Percentiles rank a stretch among this genome's conserved stretches.
Evolutionary conservation across 345 rosid genomes (phyloP).

Genomic region (Populus nigra): DNA sequence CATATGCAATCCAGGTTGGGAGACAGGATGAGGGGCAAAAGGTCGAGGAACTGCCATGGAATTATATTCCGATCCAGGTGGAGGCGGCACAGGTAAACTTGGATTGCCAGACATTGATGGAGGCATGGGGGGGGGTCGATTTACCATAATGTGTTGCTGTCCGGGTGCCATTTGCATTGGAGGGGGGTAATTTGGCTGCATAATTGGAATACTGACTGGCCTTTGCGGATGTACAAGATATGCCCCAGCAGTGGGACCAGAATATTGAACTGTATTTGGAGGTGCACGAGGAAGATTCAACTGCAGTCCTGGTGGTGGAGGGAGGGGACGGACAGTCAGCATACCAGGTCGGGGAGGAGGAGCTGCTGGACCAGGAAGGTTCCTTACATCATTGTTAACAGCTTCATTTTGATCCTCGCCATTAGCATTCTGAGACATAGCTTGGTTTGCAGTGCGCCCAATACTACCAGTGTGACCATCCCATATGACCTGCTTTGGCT

Average conservation of each 20-base stretch:
- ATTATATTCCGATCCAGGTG: constrained; percentile 73
- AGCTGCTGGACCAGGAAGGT: constrained; percentile 83
- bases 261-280: constrained; percentile 46
- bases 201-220: constrained; percentile 66
- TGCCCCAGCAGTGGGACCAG: constrained; percentile 44
- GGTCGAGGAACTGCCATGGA: constrained; percentile 52
- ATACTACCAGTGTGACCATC: constrained; percentile 93
- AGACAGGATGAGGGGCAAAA: constrained; percentile 38
- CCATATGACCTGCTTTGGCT: constrained; percentile 90
- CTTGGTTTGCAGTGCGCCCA: constrained; percentile 88
- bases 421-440: constrained; percentile 58
- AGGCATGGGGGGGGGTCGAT: constrained; percentile 58
- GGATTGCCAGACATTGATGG: constrained; percentile 39
- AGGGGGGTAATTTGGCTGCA: constrained; percentile 54
- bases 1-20: constrained; percentile 43
- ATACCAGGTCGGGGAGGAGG: constrained; percentile 74
- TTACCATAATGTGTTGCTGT: constrained; percentile 58
- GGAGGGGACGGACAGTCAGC: constrained; percentile 65
- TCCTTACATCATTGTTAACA: constrained; percentile 37
- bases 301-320: constrained; percentile 81
- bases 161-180: constrained; percentile 58
- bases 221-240: constrained; percentile 49
- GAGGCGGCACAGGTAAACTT: constrained; percentile 58
- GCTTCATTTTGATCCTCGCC: constrained; percentile 61
- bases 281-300: constrained; percentile 77